Base-by-base conservation (phyloP, 345 rosid genomes). In the Nasturtium officinale region DNA sequence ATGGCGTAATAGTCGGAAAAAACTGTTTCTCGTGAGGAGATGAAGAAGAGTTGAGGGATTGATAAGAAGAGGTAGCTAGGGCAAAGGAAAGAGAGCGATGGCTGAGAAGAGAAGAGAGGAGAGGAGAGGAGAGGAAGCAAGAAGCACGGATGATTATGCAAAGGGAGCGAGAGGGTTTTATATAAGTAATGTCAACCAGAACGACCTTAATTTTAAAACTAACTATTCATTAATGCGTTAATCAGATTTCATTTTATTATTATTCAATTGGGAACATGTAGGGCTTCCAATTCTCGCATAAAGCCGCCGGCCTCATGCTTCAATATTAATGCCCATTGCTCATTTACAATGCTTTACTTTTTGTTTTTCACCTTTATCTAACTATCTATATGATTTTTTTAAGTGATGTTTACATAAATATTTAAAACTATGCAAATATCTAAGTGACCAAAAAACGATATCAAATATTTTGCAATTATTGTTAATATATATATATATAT, bases 111-210 rank as follows among this genome's bases (percentile, higher is more conserved):
- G 2, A 1, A 2, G 25, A 23, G 25, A 23, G 25, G 25, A 23
- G n/a, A n/a, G n/a, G 54, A 29, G 13, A 4, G 35, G 23, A 54
- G 20, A 55, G 9, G n/a, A 7, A 26, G 38, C 26, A 65, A 72
- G 50, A 45, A 30, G 21, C 1, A 42, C 0, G 63, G 29, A 58
- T 3, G 46, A 67, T 13, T 52, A 35, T 4, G 16, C 3, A 18
- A 18, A 23, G 67, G 62, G 21, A n/a, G 25, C 42, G 61, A 51
- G 78, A 18, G 67, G 67, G 37, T 65, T 75, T 75, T 75, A 75
- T 75, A 75, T 30, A 67, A 59, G 74, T 75, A 61, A 67, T 66
- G 73, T 11, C 30, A 59, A 7, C 62, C 50, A 28, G 53, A 74
- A 67, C 26, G 67, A 59, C 47, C 47, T 52, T 67, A 51, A 47